Evolutionary conservation across 805 yeast species (phyloP).

Genomic region (Teunomyces barrocoloradensis): DNA sequence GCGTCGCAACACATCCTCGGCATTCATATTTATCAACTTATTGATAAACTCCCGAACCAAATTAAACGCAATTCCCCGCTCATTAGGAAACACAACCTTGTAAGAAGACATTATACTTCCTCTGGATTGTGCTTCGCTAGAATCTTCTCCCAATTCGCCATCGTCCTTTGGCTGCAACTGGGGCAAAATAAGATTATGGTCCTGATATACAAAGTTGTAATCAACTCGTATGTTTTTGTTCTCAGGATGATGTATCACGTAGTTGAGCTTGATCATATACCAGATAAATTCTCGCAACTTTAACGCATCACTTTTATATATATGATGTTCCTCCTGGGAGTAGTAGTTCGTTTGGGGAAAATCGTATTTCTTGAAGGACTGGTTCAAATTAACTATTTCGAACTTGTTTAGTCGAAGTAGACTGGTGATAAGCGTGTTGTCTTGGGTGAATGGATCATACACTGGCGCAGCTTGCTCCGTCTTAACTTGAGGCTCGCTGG

Average conservation of each 20-base stretch:
- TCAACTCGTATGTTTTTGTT: conserved; percentile 11
- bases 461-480: neutral
- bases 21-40: conserved; percentile 8
- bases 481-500: conserved; percentile 4
- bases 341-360: conserved; percentile 13
- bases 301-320: conserved; percentile 19
- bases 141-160: neutral
- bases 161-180: neutral
- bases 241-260: conserved; percentile 10
- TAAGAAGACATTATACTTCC: neutral
- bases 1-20: conserved; percentile 4
- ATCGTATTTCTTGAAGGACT: conserved; percentile 21
- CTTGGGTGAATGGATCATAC: neutral
- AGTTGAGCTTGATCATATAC: conserved; percentile 27
- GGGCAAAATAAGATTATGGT: conserved; percentile 5
- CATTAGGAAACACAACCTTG: conserved; percentile 18
- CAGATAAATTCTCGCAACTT: conserved; percentile 30
- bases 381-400: conserved; percentile 23
- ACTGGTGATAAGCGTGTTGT: neutral
- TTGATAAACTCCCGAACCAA: conserved; percentile 21
- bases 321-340: neutral
- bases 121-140: neutral
- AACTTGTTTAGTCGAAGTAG: conserved; percentile 16
- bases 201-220: conserved; percentile 10
- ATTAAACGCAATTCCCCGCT: conserved; percentile 17